Evolutionary conservation across 345 rosid species (phyloP), one percentile per base, ranked within the genome.

Genomic region (Lagerstroemia speciosa): DNA sequence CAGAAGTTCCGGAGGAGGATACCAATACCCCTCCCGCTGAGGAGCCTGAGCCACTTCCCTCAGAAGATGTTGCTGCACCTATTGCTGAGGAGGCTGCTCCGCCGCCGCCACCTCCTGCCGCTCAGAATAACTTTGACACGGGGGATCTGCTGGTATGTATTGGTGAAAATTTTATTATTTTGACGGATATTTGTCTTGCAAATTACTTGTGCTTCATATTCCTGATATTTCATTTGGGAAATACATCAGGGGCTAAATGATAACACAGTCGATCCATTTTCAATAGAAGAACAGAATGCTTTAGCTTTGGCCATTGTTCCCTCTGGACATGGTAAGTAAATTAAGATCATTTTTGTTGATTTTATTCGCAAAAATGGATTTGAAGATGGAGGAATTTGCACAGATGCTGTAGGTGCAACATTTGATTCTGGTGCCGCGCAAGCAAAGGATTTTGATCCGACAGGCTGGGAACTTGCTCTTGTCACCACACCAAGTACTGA

Each of bases 401-500:
- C 75, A 85, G 91, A 45, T 75, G 80, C 83, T 75, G 82, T 78
- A 17, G 64, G 80, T 65, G 33, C 91, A 61, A 78, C 91, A 62
- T 83, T 83, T 67, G 78, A 73, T 71, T 71, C 89, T 61, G 76
- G 74, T 70, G 81, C 88, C 75, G 77, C 72, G 74, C 87, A 84
- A 77, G 16, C 82, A 71, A 86, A 73, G 69, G 84, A 86, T 73
- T 90, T 87, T 66, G 92, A 90, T 80, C 94, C 99, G 60, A 68
- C 86, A 58, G 98, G 99, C 69, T 95, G 98, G 99, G 98, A 92
- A 73, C 92, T 95, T 73, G 92, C 98, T 33, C 82, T 92, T 66
- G 96, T 95, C 69, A 71, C 84, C 20, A 83, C 97, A 48, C 94
- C 97, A 41, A 86, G 97, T 76, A 74, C 73, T 19, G 74, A 92